A percentile compares a stretch with the other conserved stretches of the same genome.
Evolutionary conservation across 345 rosid genomes (phyloP).

Genomic region (Hevea brasiliensis): DNA sequence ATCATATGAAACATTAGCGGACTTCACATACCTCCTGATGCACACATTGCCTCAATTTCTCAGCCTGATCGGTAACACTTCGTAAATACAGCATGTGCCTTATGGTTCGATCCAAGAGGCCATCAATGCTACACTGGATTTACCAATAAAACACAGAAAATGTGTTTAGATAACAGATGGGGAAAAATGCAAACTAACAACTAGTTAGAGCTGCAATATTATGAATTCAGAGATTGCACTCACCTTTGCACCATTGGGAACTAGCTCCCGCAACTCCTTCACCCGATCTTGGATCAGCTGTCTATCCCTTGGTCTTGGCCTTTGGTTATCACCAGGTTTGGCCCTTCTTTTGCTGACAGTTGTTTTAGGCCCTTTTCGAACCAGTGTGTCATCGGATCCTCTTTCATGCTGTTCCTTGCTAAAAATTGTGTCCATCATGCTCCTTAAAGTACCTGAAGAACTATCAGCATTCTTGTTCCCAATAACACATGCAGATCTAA

Average conservation of each 20-base stretch:
- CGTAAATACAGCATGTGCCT: conserved; percentile 59
- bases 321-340: conserved; percentile 46
- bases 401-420: conserved; percentile 20
- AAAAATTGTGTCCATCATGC: conserved; percentile 25
- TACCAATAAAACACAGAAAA: not conserved
- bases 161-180: not conserved
- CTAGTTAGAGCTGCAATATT: not conserved
- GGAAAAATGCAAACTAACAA: not conserved
- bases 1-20: not conserved
- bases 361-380: conserved; percentile 31
- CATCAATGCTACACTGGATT: conserved; percentile 72
- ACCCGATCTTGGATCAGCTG: conserved; percentile 71
- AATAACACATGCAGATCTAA: conserved; percentile 20
- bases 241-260: conserved; percentile 61
- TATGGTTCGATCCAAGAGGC: conserved; percentile 54
- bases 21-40: conserved; percentile 44
- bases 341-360: conserved; percentile 39
- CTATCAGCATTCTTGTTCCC: conserved; percentile 2
- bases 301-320: conserved; percentile 66
- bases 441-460: conserved; percentile 25
- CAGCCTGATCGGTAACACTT: conserved; percentile 54
- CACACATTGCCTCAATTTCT: conserved; percentile 45
- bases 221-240: conserved; percentile 10
- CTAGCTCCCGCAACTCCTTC: conserved; percentile 63
- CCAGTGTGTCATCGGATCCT: not conserved